Percentiles rank a stretch among this genome's conserved stretches.
These are phyloP conservation scores for Mayamaea pseudoterrestris DNA, from an alignment of 108 stramenopile species.

Conservation along the genomic window DNA sequence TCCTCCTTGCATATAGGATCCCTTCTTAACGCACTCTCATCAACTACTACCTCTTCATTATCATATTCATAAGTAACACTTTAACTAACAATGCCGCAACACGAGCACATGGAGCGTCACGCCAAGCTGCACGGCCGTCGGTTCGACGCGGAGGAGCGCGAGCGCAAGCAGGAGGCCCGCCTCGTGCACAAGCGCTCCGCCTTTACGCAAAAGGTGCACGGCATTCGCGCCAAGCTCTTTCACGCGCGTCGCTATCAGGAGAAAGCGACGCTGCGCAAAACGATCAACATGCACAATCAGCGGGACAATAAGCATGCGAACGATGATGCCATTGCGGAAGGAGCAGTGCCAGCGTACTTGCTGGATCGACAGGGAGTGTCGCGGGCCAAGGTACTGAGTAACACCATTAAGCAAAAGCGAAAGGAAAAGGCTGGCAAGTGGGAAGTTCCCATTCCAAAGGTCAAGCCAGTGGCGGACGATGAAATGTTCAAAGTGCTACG, in stretches of 20 bases:
- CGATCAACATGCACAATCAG: conserved; percentile 97
- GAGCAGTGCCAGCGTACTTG: conserved; percentile 95
- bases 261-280: conserved; percentile 99
- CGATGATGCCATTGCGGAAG: conserved; percentile 89
- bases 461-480: conserved; percentile 98
- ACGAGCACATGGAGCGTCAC: conserved; percentile 99
- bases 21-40: too few relatives aligned
- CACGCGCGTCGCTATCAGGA: conserved; percentile 97
- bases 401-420: conserved; percentile 99
- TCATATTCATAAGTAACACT: not conserved
- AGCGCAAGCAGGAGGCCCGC: conserved; percentile 95
- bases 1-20: too few relatives aligned
- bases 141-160: conserved; percentile 88
- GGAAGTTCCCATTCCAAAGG: conserved; percentile 99
- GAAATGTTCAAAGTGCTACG: conserved; percentile 97
- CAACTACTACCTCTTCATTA: too few relatives aligned
- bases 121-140: conserved; percentile 97
- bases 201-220: conserved; percentile 96
- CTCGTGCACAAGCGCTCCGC: conserved; percentile 89
- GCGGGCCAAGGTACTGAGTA: conserved; percentile 96
- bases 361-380: conserved; percentile 95
- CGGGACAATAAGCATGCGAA: conserved; percentile 91
- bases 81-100: conserved; percentile 84
- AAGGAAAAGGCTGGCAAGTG: conserved; percentile 99
- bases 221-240: conserved; percentile 94